A percentile compares a stretch with the other conserved stretches of the same genome.
Conservation (phyloP, 345 rosid genomes). For the Linum trigynum region DNA sequence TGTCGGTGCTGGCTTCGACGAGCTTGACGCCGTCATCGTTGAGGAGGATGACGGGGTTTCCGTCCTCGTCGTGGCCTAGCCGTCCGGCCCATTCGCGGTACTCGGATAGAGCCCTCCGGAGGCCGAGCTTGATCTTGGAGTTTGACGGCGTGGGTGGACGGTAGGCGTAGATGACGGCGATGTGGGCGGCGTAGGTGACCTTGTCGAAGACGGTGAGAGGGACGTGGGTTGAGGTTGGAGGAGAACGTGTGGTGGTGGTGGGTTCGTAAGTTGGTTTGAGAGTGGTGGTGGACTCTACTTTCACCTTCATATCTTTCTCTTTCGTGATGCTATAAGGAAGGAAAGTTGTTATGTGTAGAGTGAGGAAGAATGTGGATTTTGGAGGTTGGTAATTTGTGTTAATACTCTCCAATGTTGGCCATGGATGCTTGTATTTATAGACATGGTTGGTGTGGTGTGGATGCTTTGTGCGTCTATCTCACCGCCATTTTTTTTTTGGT, state of each 20-base stretch:
- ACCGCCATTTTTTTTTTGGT: too few species aligned
- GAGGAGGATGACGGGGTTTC: slow-evolving; percentile 18
- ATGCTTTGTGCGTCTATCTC: too few species aligned
- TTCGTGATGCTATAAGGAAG: too few species aligned
- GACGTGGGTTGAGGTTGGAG: neutral
- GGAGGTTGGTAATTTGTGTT: too few species aligned
- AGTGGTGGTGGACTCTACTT: slow-evolving; percentile 14
- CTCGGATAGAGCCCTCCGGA: slow-evolving; percentile 15
- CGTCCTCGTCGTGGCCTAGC: slow-evolving; percentile 18
- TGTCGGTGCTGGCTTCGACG: slow-evolving; percentile 19
- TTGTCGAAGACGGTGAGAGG: slow-evolving; percentile 16
- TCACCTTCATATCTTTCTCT: slow-evolving; percentile 22
- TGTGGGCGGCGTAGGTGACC: slow-evolving; percentile 18
- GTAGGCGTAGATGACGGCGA: slow-evolving; percentile 25
- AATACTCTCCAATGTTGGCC: too few species aligned
- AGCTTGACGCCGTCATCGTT: slow-evolving; percentile 25
- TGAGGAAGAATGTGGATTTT: too few species aligned
- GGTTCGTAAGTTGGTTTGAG: slow-evolving; percentile 18
- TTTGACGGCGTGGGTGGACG: slow-evolving; percentile 17
- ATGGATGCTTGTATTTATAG: too few species aligned
- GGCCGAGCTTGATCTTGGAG: slow-evolving; percentile 14
- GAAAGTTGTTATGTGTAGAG: too few species aligned
- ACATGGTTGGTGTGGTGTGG: too few species aligned
- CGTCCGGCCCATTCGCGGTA: slow-evolving; percentile 27
- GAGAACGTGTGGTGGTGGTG: neutral